A percentile compares a stretch with the other conserved stretches of the same genome.
These are phyloP conservation scores for Asterophora parasitica DNA, from an alignment of 768 basidiomycete genomes.

Conservation along the genomic window DNA sequence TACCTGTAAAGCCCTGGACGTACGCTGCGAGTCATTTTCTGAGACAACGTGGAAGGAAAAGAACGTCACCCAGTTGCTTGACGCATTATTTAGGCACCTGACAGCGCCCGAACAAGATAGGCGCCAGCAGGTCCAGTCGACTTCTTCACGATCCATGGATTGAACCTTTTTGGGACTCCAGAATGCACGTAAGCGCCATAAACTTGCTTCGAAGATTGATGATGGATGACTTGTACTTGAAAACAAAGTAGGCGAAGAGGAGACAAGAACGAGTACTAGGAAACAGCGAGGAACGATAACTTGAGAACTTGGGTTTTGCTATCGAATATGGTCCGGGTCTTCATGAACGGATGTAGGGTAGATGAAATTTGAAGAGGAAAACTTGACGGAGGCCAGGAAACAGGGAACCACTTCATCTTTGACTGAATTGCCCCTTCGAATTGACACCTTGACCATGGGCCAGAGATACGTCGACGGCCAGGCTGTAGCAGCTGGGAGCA, in stretches of 20 bases:
- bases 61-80: constrained; percentile 4
- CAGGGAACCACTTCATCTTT: constrained; percentile 39
- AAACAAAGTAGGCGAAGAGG: constrained; percentile 45
- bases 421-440: constrained; percentile 36
- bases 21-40: constrained; percentile 2
- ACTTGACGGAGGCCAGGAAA: constrained; percentile 40
- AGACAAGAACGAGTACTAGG: constrained; percentile 47
- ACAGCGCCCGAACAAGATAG: not conserved
- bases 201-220: constrained; percentile 21
- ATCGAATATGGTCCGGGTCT: constrained; percentile 48
- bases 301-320: constrained; percentile 63
- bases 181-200: constrained; percentile 16
- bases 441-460: constrained; percentile 24
- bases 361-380: constrained; percentile 25
- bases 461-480: constrained; percentile 17
- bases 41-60: constrained; percentile 6
- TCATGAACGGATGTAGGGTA: constrained; percentile 43
- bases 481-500: constrained; percentile 8
- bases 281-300: constrained; percentile 50
- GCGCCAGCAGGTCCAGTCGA: constrained; percentile 1
- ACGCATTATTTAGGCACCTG: constrained; percentile 5
- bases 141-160: constrained; percentile 14
- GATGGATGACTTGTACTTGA: constrained; percentile 37
- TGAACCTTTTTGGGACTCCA: constrained; percentile 13
- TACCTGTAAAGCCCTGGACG: constrained; percentile 1